Evolutionary conservation across 768 basidiomycete genomes (phyloP), one percentile per base, ranked within the genome.

Genomic region (Fomitopsis serialis): DNA sequence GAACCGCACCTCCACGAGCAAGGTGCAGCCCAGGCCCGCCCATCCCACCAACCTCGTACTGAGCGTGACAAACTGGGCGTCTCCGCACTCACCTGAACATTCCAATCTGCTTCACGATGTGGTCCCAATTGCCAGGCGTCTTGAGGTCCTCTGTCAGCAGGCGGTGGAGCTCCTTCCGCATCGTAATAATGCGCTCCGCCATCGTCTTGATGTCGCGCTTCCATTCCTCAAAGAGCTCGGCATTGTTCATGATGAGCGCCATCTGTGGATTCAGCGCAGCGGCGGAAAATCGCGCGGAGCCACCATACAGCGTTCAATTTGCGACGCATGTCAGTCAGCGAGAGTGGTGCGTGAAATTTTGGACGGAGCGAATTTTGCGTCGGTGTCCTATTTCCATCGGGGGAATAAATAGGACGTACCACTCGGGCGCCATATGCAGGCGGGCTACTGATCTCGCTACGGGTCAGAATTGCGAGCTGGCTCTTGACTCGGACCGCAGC

Each of bases 381-480:
- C 29, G 29, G 29, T 11, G 5, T 11, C 11, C 29, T 32, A 32
- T 32, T 32, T 32, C 29, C 29, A 32, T 7, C 37, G 19, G 15
- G 37, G 45, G 42, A 46, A 40, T 25, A 36, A 24, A 37, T 32
- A 34, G 55, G 57, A 42, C 84, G 72, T 64, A 89, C 92, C 67
- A 97, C 68, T 21, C 91, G 85, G 13, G 95, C 96, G 37, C 96
- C 95, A 65, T 94, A 84, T 15, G 88, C 80, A 2, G 94, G 93
- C 22, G 96, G 93, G 66, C 94, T 96, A 58, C 92, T 96, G 68
- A 98, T 98, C 69, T 98, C 89, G 55, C 92, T 91, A 60, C 97
- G 80, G 66, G 92, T 89, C 58, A 98, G 70, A 62, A 98, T 92
- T 44, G 92, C 90, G 57, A 97, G 72, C 73, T 97, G 95, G 62